These are phyloP conservation scores for Triticum urartu DNA, from an alignment of 176 grass and related monocot species.

Conservation along the genomic window DNA sequence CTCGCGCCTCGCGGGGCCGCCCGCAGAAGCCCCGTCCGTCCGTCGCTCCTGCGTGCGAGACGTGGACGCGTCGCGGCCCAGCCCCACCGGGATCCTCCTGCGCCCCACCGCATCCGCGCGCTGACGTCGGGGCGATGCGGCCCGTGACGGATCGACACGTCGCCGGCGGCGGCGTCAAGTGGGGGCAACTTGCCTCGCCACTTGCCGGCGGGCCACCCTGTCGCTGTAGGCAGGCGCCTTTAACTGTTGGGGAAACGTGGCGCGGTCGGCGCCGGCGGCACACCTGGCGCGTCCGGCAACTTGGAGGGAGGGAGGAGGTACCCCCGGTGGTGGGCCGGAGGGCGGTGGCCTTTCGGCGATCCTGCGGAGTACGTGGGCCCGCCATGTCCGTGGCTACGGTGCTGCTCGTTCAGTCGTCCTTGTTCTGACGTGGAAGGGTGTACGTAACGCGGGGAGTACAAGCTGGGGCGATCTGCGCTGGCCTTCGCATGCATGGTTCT, in stretches of 20 bases:
- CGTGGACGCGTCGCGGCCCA: slow-evolving; percentile 3
- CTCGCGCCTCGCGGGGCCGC: background rate
- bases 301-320: background rate
- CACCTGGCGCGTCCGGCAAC: slow-evolving; percentile 3
- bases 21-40: background rate
- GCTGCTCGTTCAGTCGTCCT: too few relatives aligned
- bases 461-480: too few relatives aligned
- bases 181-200: slow-evolving; percentile 30
- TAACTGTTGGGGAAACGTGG: background rate
- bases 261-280: background rate
- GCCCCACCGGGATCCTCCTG: slow-evolving; percentile 25
- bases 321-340: background rate
- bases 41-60: background rate
- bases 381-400: background rate
- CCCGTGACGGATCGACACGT: slow-evolving; percentile 24
- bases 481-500: too few relatives aligned
- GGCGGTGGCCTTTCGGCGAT: background rate
- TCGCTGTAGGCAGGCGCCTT: background rate
- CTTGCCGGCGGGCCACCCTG: slow-evolving; percentile 4
- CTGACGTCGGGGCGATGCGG: background rate
- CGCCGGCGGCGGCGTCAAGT: slow-evolving; percentile 4
- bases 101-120: background rate
- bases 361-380: background rate
- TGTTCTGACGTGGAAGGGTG: too few relatives aligned
- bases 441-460: too few relatives aligned